A percentile compares a stretch with the other conserved stretches of the same genome.
Evolutionary conservation across 2,329 filamentous ascomycete genomes (phyloP).

Genomic region (Penicillium sclerotiorum): DNA sequence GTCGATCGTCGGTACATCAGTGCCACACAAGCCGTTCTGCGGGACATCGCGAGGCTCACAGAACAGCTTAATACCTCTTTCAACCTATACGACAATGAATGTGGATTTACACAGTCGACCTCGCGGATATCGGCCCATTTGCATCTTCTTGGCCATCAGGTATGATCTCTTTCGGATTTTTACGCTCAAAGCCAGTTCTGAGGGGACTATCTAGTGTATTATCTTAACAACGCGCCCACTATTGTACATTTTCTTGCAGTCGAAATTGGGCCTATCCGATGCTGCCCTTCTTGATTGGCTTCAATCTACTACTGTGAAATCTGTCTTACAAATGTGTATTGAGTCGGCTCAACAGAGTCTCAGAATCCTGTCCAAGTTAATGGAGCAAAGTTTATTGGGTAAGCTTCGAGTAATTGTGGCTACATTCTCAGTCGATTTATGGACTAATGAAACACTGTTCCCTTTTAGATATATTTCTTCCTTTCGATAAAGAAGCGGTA

Average conservation of each 20-base stretch:
- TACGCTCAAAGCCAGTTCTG: background rate
- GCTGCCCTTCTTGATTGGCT: constrained; percentile 25
- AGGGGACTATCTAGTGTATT: constrained; percentile 32
- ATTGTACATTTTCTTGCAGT: constrained; percentile 43
- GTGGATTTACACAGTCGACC: constrained; percentile 37
- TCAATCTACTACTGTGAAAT: constrained; percentile 19
- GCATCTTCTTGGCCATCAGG: constrained; percentile 39
- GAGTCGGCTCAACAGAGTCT: background rate
- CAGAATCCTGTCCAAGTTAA: background rate
- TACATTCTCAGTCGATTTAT: background rate
- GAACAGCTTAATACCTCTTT: constrained; percentile 40
- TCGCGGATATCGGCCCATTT: constrained; percentile 42
- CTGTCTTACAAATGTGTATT: background rate
- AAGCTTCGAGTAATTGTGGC: no score
- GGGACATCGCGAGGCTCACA: constrained; percentile 36
- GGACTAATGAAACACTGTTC: constrained; percentile 34
- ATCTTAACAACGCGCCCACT: constrained; percentile 41
- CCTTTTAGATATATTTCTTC: constrained; percentile 48
- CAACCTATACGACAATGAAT: constrained; percentile 33
- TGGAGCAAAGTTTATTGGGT: background rate
- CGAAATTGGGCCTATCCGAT: constrained; percentile 21
- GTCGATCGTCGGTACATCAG: constrained; percentile 30
- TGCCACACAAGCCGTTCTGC: constrained; percentile 40
- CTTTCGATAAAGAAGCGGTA: constrained; percentile 49
- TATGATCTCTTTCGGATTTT: constrained; percentile 12